phyloP scores from a whole-genome alignment of 2,329 filamentous ascomycete genomes.

The Fusarium poae region DNA sequence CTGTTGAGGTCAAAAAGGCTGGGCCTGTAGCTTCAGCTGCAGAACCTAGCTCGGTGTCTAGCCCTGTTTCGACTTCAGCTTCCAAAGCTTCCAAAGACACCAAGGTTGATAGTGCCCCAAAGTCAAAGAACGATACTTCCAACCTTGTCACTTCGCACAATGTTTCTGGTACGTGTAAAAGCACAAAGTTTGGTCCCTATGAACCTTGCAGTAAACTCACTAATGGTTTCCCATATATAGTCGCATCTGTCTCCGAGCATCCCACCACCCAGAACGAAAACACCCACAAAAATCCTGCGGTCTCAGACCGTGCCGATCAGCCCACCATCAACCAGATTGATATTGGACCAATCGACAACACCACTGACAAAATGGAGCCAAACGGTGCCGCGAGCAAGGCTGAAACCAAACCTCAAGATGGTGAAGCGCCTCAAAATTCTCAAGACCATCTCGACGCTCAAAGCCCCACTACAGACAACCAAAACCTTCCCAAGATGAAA shows the following conservation, averaged over 20 bases:
- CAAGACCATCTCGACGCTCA: slow-evolving; percentile 21
- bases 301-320: slow-evolving; percentile 43
- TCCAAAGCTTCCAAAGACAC: slow-evolving; percentile 23
- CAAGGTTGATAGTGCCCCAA: slow-evolving; percentile 28
- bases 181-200: neutral
- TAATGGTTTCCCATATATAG: slow-evolving; percentile 17
- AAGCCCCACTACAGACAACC: slow-evolving; percentile 28
- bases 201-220: slow-evolving; percentile 25
- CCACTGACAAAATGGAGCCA: slow-evolving; percentile 7
- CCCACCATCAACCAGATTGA: slow-evolving; percentile 36
- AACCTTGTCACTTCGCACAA: slow-evolving; percentile 27
- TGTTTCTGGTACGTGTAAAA: slow-evolving; percentile 44
- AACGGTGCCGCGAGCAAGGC: slow-evolving; percentile 34
- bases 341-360: slow-evolving; percentile 24
- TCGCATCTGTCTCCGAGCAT: slow-evolving; percentile 35
- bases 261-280: slow-evolving; percentile 33
- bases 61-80: slow-evolving; percentile 28
- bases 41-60: slow-evolving; percentile 21
- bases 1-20: slow-evolving; percentile 22
- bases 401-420: slow-evolving; percentile 34
- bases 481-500: slow-evolving; percentile 32
- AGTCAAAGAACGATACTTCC: slow-evolving; percentile 25
- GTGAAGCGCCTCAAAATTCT: slow-evolving; percentile 25
- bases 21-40: slow-evolving; percentile 8
- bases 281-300: slow-evolving; percentile 27